These are phyloP conservation scores for Linaria vulgaris DNA, from an alignment of 257 asterid species.

Conservation along the genomic window DNA sequence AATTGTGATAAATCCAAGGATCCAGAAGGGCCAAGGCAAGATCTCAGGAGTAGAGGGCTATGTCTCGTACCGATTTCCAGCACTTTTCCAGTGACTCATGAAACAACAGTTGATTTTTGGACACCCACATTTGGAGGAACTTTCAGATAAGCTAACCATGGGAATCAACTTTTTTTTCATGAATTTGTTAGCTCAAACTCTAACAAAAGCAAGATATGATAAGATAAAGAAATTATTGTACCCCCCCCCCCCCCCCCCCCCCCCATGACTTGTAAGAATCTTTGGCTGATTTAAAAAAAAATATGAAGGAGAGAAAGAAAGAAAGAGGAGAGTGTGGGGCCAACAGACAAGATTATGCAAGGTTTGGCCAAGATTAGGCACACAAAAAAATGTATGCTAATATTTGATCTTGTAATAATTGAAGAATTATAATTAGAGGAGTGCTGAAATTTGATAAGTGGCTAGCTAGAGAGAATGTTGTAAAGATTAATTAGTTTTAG, in stretches of 20 bases:
- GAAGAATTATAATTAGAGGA: constrained; percentile 43
- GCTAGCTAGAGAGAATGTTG: neutral
- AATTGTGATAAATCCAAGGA: constrained; percentile 55
- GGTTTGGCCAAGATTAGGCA: constrained; percentile 46
- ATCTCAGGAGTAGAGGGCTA: constrained; percentile 82
- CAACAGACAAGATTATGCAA: constrained; percentile 50
- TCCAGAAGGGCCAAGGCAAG: constrained; percentile 56
- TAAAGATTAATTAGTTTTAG: constrained; percentile 24
- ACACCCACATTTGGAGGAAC: constrained; percentile 87
- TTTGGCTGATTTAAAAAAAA: constrained; percentile 30
- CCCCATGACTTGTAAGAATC: constrained; percentile 20
- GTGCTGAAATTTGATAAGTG: constrained; percentile 20
- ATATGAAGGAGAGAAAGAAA: constrained; percentile 31
- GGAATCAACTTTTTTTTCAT: neutral
- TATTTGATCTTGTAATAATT: constrained; percentile 53
- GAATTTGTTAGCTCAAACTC: constrained; percentile 28
- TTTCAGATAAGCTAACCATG: constrained; percentile 43
- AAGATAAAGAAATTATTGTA: constrained; percentile 14
- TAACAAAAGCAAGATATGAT: constrained; percentile 26
- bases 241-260: no score
- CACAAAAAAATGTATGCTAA: constrained; percentile 38
- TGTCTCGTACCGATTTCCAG: constrained; percentile 85
- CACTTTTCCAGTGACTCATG: constrained; percentile 84
- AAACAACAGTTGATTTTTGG: constrained; percentile 78
- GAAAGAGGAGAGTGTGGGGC: constrained; percentile 31